Conservation (phyloP, 805 yeast species). For the Candida yuanshanica region DNA sequence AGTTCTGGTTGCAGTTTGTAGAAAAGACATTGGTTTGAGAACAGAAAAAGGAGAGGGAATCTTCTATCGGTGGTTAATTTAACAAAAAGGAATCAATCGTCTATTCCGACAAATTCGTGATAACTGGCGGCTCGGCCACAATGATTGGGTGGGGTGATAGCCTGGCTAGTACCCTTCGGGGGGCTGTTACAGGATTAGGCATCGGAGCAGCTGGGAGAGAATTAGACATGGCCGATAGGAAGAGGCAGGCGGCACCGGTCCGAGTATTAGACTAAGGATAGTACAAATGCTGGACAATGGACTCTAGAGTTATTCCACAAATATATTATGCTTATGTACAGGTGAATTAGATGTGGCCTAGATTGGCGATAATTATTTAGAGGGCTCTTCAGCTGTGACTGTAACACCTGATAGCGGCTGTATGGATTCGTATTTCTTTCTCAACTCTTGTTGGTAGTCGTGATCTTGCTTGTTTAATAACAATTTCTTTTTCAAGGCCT, state of each 20-base stretch:
- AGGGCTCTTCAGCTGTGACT: constrained; percentile 35
- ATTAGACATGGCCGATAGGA: background rate
- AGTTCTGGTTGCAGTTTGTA: constrained; percentile 19
- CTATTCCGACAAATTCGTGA: no score
- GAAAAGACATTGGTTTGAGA: constrained; percentile 16
- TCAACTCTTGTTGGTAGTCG: constrained; percentile 54
- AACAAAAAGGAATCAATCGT: no score
- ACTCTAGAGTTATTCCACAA: no score
- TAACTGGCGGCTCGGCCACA: no score
- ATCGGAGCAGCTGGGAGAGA: background rate
- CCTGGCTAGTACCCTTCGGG: background rate
- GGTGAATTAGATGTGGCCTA: no score
- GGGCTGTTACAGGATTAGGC: background rate
- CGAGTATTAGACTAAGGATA: no score
- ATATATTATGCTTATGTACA: no score
- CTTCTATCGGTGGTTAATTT: no score
- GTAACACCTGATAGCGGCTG: constrained; percentile 62
- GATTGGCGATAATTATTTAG: background rate
- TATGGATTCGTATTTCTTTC: constrained; percentile 46
- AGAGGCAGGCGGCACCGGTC: background rate
- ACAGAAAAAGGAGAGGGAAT: background rate
- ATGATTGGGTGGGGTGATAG: no score
- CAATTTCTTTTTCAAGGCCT: constrained; percentile 26
- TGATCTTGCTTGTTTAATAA: constrained; percentile 57
- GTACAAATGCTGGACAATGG: no score